phyloP scores from a whole-genome alignment of 495 filamentous ascomycete species.

The Hapsidospora chrysogenum region DNA sequence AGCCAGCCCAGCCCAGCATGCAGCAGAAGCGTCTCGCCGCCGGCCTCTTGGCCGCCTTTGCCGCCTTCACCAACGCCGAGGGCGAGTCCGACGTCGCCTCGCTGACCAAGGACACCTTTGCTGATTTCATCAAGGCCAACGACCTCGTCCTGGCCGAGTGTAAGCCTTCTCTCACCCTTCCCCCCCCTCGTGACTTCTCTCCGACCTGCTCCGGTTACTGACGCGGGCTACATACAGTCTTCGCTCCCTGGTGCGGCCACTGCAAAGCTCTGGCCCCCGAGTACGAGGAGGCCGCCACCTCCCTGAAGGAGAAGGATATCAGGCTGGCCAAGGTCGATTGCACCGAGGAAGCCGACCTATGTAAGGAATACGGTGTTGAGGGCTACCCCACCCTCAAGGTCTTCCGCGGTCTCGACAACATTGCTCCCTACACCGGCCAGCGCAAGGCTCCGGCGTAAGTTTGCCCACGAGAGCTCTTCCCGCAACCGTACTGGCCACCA shows the following conservation, averaged over 20 bases:
- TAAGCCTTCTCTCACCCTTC: conserved; percentile 21
- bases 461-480: not conserved
- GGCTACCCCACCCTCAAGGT: conserved; percentile 98
- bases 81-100: conserved; percentile 59
- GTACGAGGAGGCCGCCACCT: conserved; percentile 82
- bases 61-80: conserved; percentile 37
- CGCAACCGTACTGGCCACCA: conserved; percentile 13
- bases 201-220: conserved; percentile 2
- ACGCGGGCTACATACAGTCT: conserved; percentile 29
- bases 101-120: conserved; percentile 72
- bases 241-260: conserved; percentile 63
- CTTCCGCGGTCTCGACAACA: conserved; percentile 83
- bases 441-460: conserved; percentile 82
- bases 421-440: conserved; percentile 70
- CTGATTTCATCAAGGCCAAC: conserved; percentile 69
- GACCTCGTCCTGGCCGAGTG: conserved; percentile 70
- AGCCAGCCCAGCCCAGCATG: conserved; percentile 1
- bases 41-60: conserved; percentile 44
- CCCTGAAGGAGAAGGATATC: conserved; percentile 90
- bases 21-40: conserved; percentile 4
- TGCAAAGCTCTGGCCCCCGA: conserved; percentile 75
- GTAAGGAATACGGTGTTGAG: conserved; percentile 76
- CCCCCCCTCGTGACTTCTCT: not conserved
- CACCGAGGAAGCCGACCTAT: conserved; percentile 84
- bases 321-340: conserved; percentile 89